Percentiles rank a stretch among this genome's conserved stretches.
Evolutionary conservation across 1,284 basidiomycete genomes (phyloP).

Genomic region (Neolentinus lepideus): DNA sequence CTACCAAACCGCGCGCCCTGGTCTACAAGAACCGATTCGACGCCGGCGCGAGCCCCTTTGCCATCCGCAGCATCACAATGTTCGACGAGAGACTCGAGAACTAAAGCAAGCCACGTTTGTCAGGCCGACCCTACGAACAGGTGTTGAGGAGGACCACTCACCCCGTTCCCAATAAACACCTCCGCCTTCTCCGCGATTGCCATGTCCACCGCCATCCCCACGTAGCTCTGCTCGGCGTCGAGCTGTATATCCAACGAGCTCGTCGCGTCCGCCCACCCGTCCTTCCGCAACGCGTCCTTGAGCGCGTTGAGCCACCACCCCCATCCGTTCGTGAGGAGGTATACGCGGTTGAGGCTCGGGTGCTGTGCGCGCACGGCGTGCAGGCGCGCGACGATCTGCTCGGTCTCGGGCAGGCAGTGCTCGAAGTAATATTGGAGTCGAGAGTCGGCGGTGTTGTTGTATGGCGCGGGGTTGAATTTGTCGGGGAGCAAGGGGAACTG

Average conservation of each 20-base stretch:
- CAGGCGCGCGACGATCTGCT: constrained; percentile 30
- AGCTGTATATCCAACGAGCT: constrained; percentile 38
- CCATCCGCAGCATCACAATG: constrained; percentile 1
- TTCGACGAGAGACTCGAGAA: constrained; percentile 1
- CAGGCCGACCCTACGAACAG: too few species aligned
- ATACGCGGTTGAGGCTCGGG: constrained; percentile 20
- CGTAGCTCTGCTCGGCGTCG: constrained; percentile 40
- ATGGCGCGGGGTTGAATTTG: constrained; percentile 23
- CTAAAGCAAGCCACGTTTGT: not conserved
- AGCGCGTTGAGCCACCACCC: constrained; percentile 22
- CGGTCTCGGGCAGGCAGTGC: constrained; percentile 35
- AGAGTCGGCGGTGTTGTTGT: constrained; percentile 15
- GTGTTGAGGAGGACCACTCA: constrained; percentile 24
- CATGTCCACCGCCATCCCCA: constrained; percentile 54
- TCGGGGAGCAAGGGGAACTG: constrained; percentile 32
- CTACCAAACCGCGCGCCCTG: too few species aligned
- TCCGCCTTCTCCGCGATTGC: constrained; percentile 48
- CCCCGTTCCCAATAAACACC: constrained; percentile 57
- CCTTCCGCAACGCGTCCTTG: constrained; percentile 15
- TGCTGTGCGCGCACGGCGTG: constrained; percentile 13
- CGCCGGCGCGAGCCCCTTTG: not conserved
- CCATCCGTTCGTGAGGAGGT: constrained; percentile 30
- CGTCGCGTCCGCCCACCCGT: constrained; percentile 42
- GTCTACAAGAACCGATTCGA: not conserved
- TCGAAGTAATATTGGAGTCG: constrained; percentile 21